Evolutionary conservation across 257 asterid genomes (phyloP).

Genomic region (Fraxinus americana): DNA sequence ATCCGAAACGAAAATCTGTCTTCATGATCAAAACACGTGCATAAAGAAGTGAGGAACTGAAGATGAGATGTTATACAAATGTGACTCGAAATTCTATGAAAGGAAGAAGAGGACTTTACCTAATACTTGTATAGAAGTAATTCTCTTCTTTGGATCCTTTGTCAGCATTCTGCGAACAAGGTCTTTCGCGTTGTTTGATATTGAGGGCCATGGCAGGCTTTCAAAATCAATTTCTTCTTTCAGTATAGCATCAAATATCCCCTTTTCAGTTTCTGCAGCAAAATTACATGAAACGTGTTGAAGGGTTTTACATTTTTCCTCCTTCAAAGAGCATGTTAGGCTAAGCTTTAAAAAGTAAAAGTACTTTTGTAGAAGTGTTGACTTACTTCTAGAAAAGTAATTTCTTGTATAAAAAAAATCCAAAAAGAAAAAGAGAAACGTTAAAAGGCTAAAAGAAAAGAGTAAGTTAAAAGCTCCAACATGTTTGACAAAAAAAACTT

Average conservation of each 20-base stretch:
- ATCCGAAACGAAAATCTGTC: neutral
- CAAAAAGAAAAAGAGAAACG: neutral
- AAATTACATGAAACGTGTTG: constrained; percentile 19
- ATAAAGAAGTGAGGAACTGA: neutral
- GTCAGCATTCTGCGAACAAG: constrained; percentile 82
- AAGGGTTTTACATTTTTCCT: neutral
- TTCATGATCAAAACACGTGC: neutral
- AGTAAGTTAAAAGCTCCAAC: neutral
- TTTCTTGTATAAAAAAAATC: neutral
- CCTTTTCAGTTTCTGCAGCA: constrained; percentile 86
- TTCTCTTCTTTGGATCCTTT: constrained; percentile 77
- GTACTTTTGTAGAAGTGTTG: no score
- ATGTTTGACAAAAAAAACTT: neutral
- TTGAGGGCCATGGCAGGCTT: constrained; percentile 89
- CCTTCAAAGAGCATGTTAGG: neutral
- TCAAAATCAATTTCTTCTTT: constrained; percentile 83
- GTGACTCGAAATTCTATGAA: constrained; percentile 22
- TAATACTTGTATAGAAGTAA: constrained; percentile 77
- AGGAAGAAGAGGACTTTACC: constrained; percentile 46
- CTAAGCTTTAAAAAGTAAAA: neutral
- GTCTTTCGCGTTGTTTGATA: constrained; percentile 79
- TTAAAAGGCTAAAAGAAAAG: no score
- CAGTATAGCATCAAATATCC: constrained; percentile 85
- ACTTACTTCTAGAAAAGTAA: no score
- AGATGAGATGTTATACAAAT: constrained; percentile 10